Conservation (phyloP, 192 early-diverging fungal species). For the Blastocladiella britannica region DNA sequence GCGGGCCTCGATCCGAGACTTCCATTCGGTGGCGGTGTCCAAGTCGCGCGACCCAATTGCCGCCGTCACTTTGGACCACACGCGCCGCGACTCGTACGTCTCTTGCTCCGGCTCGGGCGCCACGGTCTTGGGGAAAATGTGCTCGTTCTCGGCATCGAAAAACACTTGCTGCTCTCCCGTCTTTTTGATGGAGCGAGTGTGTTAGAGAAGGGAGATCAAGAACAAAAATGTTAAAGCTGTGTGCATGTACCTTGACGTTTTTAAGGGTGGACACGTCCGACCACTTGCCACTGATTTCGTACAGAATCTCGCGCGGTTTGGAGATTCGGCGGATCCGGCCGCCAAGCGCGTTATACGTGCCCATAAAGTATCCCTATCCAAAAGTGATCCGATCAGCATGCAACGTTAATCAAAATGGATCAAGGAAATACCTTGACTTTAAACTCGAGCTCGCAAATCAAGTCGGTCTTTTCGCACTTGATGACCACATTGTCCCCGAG, state of each 20-base stretch:
- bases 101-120: constrained; percentile 47
- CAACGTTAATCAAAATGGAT: neutral
- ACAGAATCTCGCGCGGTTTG: constrained; percentile 43
- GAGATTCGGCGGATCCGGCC: constrained; percentile 64
- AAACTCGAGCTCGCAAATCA: constrained; percentile 70
- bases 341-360: constrained; percentile 51
- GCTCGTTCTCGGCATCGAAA: constrained; percentile 48
- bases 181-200: constrained; percentile 9
- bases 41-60: constrained; percentile 40
- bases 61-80: constrained; percentile 56
- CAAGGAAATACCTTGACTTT: constrained; percentile 53
- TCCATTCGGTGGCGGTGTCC: constrained; percentile 45
- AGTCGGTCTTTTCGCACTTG: constrained; percentile 46
- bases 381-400: neutral
- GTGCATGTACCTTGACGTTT: constrained; percentile 9
- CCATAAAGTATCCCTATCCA: constrained; percentile 45
- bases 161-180: constrained; percentile 29
- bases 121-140: constrained; percentile 49
- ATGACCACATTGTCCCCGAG: constrained; percentile 64
- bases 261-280: constrained; percentile 42
- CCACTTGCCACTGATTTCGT: constrained; percentile 81
- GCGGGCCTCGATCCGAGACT: constrained; percentile 44
- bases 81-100: constrained; percentile 55
- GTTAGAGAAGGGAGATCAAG: constrained; percentile 2
- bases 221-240: constrained; percentile 2